Evolutionary conservation across 2,329 filamentous ascomycete species (phyloP), one percentile per base, ranked within the genome.

Genomic region (Fusarium sp.): DNA sequence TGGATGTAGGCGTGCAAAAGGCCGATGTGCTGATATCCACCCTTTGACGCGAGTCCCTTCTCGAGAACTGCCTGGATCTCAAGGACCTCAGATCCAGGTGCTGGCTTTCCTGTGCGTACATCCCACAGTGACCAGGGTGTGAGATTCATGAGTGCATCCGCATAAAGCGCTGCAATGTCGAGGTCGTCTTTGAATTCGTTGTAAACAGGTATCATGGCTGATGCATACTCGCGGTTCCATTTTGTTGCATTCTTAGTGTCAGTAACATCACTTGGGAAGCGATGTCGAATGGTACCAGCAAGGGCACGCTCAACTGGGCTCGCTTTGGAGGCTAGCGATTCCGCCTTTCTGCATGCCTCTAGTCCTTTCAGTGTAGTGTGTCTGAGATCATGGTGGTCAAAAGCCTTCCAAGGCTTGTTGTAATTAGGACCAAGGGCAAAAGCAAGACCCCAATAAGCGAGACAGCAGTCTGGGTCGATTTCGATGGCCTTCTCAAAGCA

Each of bases 1-100:
- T 93, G 91, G 39, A 93, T 91, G 75, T 94, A 94, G 32, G 93
- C 79, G 75, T 94, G 92, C 7, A 93, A 80, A 0, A 94, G 77
- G 0, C 91, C 92, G 0, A 92, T 89, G 71, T 96, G 92, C 8
- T 79, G 70, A 5, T 81, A 75, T 1, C 79, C 79, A 6, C 71
- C 74, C 0, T 71, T 60, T 3, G 73, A 72, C 4, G 82, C 79
- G 19, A 94, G 78, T 0, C 87, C 88, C 5, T 75, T 72, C 65
- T 81, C 79, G 10, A 82, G 70, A 9, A 79, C 71, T 8, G 71
- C 57, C 56, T 79, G 75, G 24, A 75, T 75, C 55, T 79, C 76
- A n/a, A 75, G 43, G 0, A 76, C 78, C 17, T 76, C 72, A 3
- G 78, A 77, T 0, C 71, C 75, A 8, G 69, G 72, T 2, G 58